Percentiles rank a stretch among this genome's conserved stretches.
These are phyloP conservation scores for Pyrenophora tritici-repentis DNA, from an alignment of 2,329 filamentous ascomycete species.

Conservation along the genomic window DNA sequence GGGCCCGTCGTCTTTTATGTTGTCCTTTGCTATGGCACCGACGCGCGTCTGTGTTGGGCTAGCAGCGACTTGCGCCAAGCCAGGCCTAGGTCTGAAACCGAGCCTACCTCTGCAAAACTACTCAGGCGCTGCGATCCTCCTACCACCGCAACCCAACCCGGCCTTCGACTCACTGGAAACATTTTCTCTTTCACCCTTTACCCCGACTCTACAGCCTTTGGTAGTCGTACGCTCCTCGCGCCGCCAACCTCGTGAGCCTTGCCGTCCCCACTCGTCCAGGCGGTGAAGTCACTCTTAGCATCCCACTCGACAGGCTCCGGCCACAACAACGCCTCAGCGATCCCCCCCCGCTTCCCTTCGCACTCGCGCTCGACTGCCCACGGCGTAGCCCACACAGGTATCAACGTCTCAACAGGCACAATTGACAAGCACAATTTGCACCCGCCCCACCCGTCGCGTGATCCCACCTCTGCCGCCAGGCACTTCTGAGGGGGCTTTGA, in stretches of 20 bases:
- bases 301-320: slow-evolving; percentile 43
- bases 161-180: slow-evolving; percentile 24
- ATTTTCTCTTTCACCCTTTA: slow-evolving; percentile 19
- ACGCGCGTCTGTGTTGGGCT: slow-evolving; percentile 16
- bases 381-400: slow-evolving; percentile 40
- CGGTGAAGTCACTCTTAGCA: slow-evolving; percentile 47
- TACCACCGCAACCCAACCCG: slow-evolving; percentile 32
- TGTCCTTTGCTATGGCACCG: slow-evolving; percentile 2
- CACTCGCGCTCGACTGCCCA: slow-evolving; percentile 33
- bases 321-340: slow-evolving; percentile 43
- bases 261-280: slow-evolving; percentile 33
- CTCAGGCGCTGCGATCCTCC: slow-evolving; percentile 35
- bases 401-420: slow-evolving; percentile 25
- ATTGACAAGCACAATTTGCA: slow-evolving; percentile 36
- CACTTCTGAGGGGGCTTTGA: slow-evolving; percentile 49
- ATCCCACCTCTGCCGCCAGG: slow-evolving; percentile 41
- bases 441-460: slow-evolving; percentile 40
- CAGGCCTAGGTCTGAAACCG: slow-evolving; percentile 28
- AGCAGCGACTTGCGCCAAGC: slow-evolving; percentile 8
- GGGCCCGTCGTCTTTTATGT: neutral
- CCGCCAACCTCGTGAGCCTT: slow-evolving; percentile 21
- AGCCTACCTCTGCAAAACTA: slow-evolving; percentile 32
- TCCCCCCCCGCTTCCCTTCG: slow-evolving; percentile 23
- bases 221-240: slow-evolving; percentile 22
- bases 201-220: slow-evolving; percentile 25